These are phyloP conservation scores for Martiniozyma asiatica DNA, from an alignment of 1,139 yeast genomes.

Conservation along the genomic window DNA sequence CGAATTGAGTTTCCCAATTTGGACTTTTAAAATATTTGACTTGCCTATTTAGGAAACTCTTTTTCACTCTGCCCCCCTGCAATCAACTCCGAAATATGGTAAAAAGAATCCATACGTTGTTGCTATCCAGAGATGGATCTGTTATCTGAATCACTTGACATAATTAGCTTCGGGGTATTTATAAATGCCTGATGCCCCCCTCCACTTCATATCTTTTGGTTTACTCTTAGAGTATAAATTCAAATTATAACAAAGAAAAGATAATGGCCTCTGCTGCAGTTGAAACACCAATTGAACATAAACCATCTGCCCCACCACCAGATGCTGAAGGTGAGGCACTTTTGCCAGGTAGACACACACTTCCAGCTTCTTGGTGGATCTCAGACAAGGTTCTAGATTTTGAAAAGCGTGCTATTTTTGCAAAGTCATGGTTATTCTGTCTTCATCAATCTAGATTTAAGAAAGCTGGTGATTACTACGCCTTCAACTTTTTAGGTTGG, in stretches of 20 bases:
- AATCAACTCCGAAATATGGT: no score
- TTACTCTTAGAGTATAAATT: no score
- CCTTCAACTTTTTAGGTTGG: constrained; percentile 39
- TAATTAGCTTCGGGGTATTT: no score
- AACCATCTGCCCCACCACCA: constrained; percentile 19
- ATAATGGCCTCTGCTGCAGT: constrained; percentile 17
- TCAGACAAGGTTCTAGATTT: constrained; percentile 44
- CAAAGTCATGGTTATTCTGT: constrained; percentile 44
- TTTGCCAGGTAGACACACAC: constrained; percentile 39
- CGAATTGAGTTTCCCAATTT: no score
- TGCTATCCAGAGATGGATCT: no score
- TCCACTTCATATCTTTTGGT: no score
- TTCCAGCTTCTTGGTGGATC: constrained; percentile 59
- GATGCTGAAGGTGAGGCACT: constrained; percentile 15
- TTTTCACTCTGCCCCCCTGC: no score
- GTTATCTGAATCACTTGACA: no score
- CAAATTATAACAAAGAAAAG: background rate
- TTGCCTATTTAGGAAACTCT: no score
- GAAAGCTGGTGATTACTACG: constrained; percentile 45
- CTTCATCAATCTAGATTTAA: constrained; percentile 38
- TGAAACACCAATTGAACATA: constrained; percentile 12
- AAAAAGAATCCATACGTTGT: no score
- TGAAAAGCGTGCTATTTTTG: constrained; percentile 45
- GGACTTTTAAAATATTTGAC: no score
- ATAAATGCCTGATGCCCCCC: no score